Percentiles rank a stretch among this genome's conserved stretches.
These are phyloP conservation scores for Saccharomycopsis synnaedendra DNA, from an alignment of 805 yeast genomes.

Conservation along the genomic window DNA sequence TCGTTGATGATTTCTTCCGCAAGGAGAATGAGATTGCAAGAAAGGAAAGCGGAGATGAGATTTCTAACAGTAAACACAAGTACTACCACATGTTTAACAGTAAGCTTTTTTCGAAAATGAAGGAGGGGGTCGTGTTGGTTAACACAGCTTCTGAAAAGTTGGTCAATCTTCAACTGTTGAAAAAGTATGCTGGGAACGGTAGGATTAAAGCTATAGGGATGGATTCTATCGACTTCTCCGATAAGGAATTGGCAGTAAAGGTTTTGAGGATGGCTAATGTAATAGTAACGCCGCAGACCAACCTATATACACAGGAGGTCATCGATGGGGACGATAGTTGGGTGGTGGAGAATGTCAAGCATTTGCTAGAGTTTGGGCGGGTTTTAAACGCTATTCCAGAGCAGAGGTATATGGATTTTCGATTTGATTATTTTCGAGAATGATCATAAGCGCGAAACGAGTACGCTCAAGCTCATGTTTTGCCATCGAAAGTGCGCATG, in stretches of 20 bases:
- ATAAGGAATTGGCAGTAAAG: background rate
- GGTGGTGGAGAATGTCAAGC: conserved; percentile 6
- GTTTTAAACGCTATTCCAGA: conserved; percentile 39
- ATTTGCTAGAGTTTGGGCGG: conserved; percentile 8
- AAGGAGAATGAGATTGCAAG: background rate
- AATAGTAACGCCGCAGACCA: conserved; percentile 6
- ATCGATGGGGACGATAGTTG: conserved; percentile 5
- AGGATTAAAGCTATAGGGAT: conserved; percentile 6
- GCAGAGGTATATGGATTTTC: conserved; percentile 19
- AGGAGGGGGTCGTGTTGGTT: conserved; percentile 7
- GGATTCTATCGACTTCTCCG: conserved; percentile 8
- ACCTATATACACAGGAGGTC: conserved; percentile 2
- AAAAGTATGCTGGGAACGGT: background rate
- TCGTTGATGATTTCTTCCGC: background rate
- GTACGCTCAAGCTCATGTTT: too few species aligned
- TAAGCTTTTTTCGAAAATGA: conserved; percentile 1
- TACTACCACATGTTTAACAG: background rate
- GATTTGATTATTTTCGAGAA: conserved; percentile 1
- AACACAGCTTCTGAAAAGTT: conserved; percentile 6
- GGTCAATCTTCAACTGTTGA: conserved; percentile 4
- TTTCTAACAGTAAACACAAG: background rate
- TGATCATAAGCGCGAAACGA: too few species aligned
- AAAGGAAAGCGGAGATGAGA: background rate
- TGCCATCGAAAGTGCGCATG: too few species aligned
- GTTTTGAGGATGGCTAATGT: conserved; percentile 1